A percentile compares a stretch with the other conserved stretches of the same genome.
phyloP scores from a whole-genome alignment of 192 early-diverging fungal species.

The Funneliformis geosporum region DNA sequence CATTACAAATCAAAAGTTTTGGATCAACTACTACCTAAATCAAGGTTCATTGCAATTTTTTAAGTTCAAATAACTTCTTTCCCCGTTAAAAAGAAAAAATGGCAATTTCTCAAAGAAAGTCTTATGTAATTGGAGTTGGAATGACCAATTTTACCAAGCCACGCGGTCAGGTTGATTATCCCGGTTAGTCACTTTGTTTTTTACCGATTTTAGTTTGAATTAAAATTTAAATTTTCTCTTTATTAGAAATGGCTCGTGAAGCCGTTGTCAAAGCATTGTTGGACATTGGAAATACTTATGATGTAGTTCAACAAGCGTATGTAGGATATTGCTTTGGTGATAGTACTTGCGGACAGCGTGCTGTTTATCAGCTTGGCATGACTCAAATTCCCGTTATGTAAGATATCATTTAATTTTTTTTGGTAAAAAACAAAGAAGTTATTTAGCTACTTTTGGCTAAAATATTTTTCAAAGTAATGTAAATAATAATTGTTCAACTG shows the following conservation, averaged over 20 bases:
- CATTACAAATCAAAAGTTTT: too few species aligned
- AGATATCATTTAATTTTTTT: neutral
- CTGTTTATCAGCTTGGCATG: conserved; percentile 73
- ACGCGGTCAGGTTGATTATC: conserved; percentile 53
- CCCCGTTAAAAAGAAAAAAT: neutral
- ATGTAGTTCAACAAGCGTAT: conserved; percentile 57
- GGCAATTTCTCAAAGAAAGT: conserved; percentile 30
- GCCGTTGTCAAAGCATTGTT: conserved; percentile 69
- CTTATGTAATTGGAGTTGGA: conserved; percentile 58
- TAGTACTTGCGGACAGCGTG: conserved; percentile 69
- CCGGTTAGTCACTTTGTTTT: too few species aligned
- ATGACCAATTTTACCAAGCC: conserved; percentile 66
- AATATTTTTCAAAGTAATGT: conserved; percentile 59
- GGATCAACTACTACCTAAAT: too few species aligned
- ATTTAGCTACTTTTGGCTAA: neutral
- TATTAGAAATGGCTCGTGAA: conserved; percentile 58
- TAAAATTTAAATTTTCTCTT: neutral
- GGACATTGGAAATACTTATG: conserved; percentile 71
- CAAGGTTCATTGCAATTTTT: too few species aligned
- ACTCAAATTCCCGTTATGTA: conserved; percentile 64
- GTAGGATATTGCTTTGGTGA: conserved; percentile 63
- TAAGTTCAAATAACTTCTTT: too few species aligned
- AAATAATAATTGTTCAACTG: conserved; percentile 81
- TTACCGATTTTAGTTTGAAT: too few species aligned
- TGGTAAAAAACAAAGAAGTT: neutral